Evolutionary conservation across 2,329 filamentous ascomycete genomes (phyloP).

Genomic region (Capronia epimyces): DNA sequence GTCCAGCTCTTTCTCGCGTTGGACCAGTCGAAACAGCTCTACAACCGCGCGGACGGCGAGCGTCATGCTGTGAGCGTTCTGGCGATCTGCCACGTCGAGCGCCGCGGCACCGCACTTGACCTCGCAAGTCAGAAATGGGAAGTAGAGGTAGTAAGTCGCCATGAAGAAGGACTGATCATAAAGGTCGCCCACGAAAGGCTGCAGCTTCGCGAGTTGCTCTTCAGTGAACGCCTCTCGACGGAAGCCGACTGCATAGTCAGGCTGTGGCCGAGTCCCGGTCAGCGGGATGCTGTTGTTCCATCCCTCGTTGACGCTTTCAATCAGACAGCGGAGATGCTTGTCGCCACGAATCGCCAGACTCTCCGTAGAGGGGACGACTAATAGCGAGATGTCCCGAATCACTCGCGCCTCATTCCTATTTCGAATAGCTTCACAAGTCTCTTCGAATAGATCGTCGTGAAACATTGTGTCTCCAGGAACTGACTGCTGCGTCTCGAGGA

Average conservation of each 20-base stretch:
- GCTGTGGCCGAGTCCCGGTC: slow-evolving; percentile 33
- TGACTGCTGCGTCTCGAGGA: too few relatives aligned
- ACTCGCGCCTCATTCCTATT: slow-evolving; percentile 35
- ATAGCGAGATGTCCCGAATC: slow-evolving; percentile 34
- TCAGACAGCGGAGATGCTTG: slow-evolving; percentile 29
- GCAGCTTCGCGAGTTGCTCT: slow-evolving; percentile 33
- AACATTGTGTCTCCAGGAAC: too few relatives aligned
- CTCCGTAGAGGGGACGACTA: slow-evolving; percentile 38
- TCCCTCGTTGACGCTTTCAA: slow-evolving; percentile 35
- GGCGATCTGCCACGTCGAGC: slow-evolving; percentile 31
- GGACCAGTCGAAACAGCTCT: slow-evolving; percentile 38
- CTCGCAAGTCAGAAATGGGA: slow-evolving; percentile 31
- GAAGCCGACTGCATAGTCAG: slow-evolving; percentile 38
- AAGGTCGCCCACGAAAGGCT: slow-evolving; percentile 27
- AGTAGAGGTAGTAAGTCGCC: slow-evolving; percentile 28
- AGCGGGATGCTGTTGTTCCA: slow-evolving; percentile 34
- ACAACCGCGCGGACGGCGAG: slow-evolving; percentile 37
- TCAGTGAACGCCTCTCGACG: slow-evolving; percentile 33
- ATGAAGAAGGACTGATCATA: slow-evolving; percentile 25
- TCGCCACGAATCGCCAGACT: slow-evolving; percentile 29
- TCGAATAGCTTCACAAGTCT: slow-evolving; percentile 32
- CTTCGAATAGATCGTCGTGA: slow-evolving; percentile 35
- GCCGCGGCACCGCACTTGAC: slow-evolving; percentile 28
- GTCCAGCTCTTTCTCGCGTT: slow-evolving; percentile 22
- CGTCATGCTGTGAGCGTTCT: slow-evolving; percentile 32